Conservation (phyloP, 306 rosid species). For the Abrus pulchellus region DNA sequence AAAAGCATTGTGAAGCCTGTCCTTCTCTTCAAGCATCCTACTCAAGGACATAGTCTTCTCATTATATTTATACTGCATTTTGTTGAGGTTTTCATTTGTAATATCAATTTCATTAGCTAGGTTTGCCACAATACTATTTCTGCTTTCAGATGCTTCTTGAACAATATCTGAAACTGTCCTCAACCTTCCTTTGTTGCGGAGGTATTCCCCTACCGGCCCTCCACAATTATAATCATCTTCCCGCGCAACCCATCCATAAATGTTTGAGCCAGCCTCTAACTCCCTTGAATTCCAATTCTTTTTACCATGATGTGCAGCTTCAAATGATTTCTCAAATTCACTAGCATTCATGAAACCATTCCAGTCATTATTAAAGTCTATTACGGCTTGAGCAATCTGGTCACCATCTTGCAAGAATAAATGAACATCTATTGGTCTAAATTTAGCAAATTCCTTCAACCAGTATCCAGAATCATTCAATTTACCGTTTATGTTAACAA, state of each 20-base stretch:
- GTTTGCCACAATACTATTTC: slow-evolving; percentile 69
- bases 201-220: slow-evolving; percentile 84
- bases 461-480: slow-evolving; percentile 64
- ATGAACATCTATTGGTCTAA: slow-evolving; percentile 61
- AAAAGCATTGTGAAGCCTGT: slow-evolving; percentile 76
- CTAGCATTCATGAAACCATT: slow-evolving; percentile 79
- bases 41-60: slow-evolving; percentile 81
- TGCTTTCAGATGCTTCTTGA: slow-evolving; percentile 75
- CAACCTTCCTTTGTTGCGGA: slow-evolving; percentile 77
- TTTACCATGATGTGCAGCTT: slow-evolving; percentile 60
- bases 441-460: slow-evolving; percentile 67
- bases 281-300: slow-evolving; percentile 67
- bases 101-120: slow-evolving; percentile 74
- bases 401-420: slow-evolving; percentile 56
- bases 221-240: slow-evolving; percentile 71
- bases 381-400: slow-evolving; percentile 55
- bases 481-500: slow-evolving; percentile 62
- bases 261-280: slow-evolving; percentile 51
- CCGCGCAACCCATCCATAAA: slow-evolving; percentile 94
- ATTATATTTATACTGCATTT: slow-evolving; percentile 73
- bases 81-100: slow-evolving; percentile 73
- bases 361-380: slow-evolving; percentile 79
- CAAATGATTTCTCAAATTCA: slow-evolving; percentile 78
- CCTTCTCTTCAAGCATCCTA: slow-evolving; percentile 90
- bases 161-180: slow-evolving; percentile 83